Conservation (phyloP, 352 stramenopile genomes). For the Phytophthora litchii region DNA sequence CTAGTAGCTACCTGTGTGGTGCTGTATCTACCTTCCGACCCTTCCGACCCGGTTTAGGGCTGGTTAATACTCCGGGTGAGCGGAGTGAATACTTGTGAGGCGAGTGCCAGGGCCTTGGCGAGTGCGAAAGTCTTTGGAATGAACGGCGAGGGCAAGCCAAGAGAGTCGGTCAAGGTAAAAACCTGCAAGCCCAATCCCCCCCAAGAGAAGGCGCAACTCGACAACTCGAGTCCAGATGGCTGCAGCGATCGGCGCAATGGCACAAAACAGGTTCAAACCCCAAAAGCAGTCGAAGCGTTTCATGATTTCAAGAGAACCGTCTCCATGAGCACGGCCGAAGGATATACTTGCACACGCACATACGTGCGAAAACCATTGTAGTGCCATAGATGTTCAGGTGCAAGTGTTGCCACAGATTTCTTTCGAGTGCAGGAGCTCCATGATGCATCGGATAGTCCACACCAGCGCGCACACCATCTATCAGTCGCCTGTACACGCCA, state of each 20-base stretch:
- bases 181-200: conserved; percentile 14
- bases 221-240: conserved; percentile 26
- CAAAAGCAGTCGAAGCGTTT: not conserved
- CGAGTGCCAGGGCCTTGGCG: conserved; percentile 12
- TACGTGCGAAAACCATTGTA: too few species aligned
- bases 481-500: conserved; percentile 12
- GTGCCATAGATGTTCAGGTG: too few species aligned
- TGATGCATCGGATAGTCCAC: conserved; percentile 13
- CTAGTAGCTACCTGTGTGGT: conserved; percentile 15
- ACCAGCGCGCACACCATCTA: conserved; percentile 16
- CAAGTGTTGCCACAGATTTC: not conserved
- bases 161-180: conserved; percentile 42
- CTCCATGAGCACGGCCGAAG: too few species aligned
- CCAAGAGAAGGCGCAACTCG: conserved; percentile 22
- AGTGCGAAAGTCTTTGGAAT: conserved; percentile 34
- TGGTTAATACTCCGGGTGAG: conserved; percentile 29
- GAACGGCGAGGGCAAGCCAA: conserved; percentile 17
- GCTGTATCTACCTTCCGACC: conserved; percentile 6
- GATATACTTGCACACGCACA: too few species aligned
- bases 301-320: too few species aligned
- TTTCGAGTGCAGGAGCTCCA: conserved; percentile 9
- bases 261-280: conserved; percentile 5
- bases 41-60: not conserved
- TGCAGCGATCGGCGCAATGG: conserved; percentile 17
- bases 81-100: conserved; percentile 28